Percentiles rank a stretch among this genome's conserved stretches.
Evolutionary conservation across 2,329 filamentous ascomycete genomes (phyloP).

Genomic region (Colletotrichum sp.): DNA sequence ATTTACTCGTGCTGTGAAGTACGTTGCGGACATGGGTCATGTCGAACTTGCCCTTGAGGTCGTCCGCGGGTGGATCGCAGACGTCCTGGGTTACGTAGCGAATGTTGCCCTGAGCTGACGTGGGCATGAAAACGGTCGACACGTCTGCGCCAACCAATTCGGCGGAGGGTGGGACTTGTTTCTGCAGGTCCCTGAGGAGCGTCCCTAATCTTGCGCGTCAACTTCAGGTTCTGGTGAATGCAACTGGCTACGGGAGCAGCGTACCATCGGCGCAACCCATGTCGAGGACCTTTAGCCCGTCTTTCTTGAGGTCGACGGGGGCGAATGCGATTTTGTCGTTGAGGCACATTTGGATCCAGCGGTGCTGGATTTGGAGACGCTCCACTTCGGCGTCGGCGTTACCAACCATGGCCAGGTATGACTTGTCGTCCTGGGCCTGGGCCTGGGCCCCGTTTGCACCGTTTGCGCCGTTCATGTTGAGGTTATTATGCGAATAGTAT

Average conservation of each 20-base stretch:
- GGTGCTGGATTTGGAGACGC: slow-evolving; percentile 14
- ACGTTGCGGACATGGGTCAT: slow-evolving; percentile 15
- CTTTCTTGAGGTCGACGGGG: slow-evolving; percentile 13
- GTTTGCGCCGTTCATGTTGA: not conserved
- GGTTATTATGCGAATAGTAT: fast-evolving
- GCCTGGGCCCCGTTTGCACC: not conserved
- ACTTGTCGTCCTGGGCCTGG: not conserved
- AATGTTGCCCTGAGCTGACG: slow-evolving; percentile 12
- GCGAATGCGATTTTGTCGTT: slow-evolving; percentile 14
- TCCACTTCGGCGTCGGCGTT: slow-evolving; percentile 22
- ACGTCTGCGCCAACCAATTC: slow-evolving; percentile 19
- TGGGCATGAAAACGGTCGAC: slow-evolving; percentile 11
- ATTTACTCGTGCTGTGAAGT: not conserved
- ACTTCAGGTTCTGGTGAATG: not conserved
- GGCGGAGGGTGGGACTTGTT: slow-evolving; percentile 16
- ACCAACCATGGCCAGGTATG: not conserved
- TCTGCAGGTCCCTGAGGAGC: slow-evolving; percentile 19
- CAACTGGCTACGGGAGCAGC: not conserved
- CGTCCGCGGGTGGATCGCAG: not conserved
- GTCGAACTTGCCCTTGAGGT: slow-evolving; percentile 2
- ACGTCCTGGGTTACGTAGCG: slow-evolving; percentile 12
- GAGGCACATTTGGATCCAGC: slow-evolving; percentile 14
- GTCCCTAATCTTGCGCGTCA: slow-evolving; percentile 8
- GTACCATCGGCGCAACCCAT: slow-evolving; percentile 23
- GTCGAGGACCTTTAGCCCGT: slow-evolving; percentile 14